These are phyloP conservation scores for Monilinia polystroma DNA, from an alignment of 2,329 filamentous ascomycete genomes.

Conservation along the genomic window DNA sequence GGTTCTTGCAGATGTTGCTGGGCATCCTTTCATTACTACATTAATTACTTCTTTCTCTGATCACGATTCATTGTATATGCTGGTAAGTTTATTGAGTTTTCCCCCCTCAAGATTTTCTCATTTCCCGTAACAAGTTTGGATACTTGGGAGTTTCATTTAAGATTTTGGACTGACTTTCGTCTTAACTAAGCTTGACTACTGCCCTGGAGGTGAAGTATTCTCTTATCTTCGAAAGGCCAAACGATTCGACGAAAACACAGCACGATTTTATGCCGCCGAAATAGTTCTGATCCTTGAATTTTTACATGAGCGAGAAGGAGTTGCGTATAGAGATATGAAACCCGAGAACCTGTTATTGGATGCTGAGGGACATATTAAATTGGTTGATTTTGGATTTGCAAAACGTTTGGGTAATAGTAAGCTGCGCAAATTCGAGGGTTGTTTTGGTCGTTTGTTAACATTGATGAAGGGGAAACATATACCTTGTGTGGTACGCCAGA, in stretches of 20 bases:
- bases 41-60: conserved; percentile 79
- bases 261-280: conserved; percentile 80
- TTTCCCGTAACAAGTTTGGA: neutral
- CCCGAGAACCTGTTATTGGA: conserved; percentile 81
- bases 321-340: conserved; percentile 80
- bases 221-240: conserved; percentile 75
- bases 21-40: conserved; percentile 80
- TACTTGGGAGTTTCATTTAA: neutral
- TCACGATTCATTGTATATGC: conserved; percentile 74
- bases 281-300: conserved; percentile 80
- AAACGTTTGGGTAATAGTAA: conserved; percentile 67
- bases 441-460: conserved; percentile 17
- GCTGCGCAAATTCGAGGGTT: conserved; percentile 25
- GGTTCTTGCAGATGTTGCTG: conserved; percentile 73
- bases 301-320: conserved; percentile 73
- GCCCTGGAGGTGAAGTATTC: conserved; percentile 81
- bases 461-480: conserved; percentile 50
- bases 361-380: conserved; percentile 73
- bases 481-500: conserved; percentile 82
- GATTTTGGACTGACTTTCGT: neutral
- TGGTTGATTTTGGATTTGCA: conserved; percentile 84
- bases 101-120: conserved; percentile 23
- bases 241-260: conserved; percentile 74
- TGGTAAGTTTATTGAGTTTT: conserved; percentile 46
- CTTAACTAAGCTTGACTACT: conserved; percentile 64